These are phyloP conservation scores for Cystobasidium tubakii DNA, from an alignment of 768 basidiomycete genomes.

Conservation along the genomic window DNA sequence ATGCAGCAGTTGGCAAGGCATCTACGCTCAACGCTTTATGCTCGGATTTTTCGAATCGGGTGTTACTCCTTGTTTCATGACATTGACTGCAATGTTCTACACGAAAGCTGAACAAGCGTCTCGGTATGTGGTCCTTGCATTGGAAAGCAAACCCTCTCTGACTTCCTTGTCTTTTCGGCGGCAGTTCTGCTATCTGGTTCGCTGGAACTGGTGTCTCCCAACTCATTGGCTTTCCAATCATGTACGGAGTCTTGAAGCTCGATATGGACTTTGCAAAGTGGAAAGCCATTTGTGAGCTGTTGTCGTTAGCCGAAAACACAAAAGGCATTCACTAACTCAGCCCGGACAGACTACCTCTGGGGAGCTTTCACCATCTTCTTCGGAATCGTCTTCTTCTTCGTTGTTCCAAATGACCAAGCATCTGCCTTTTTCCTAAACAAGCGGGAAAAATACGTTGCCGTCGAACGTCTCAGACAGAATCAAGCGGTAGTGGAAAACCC, in stretches of 20 bases:
- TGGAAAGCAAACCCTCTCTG: too few species aligned
- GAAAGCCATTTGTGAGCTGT: constrained; percentile 19
- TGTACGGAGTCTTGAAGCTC: constrained; percentile 20
- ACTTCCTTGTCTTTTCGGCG: too few species aligned
- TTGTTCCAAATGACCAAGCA: constrained; percentile 14
- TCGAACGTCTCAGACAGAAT: constrained; percentile 9
- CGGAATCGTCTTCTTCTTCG: constrained; percentile 18
- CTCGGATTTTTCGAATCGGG: constrained; percentile 13
- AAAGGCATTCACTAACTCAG: background rate
- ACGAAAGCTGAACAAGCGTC: constrained; percentile 23
- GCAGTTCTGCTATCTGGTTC: constrained; percentile 15
- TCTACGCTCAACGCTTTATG: constrained; percentile 20
- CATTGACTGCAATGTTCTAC: constrained; percentile 17
- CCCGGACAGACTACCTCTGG: constrained; percentile 10
- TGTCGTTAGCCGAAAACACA: too few species aligned
- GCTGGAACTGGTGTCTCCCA: background rate
- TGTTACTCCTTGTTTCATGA: constrained; percentile 26
- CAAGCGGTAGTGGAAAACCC: constrained; percentile 14
- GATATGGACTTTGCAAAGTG: constrained; percentile 26
- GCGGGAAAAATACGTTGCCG: constrained; percentile 21
- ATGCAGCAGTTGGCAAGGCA: constrained; percentile 6
- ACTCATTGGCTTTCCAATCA: constrained; percentile 16
- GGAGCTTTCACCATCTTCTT: constrained; percentile 17
- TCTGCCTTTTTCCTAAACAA: constrained; percentile 3
- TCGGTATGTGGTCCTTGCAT: background rate